Base-by-base conservation (phyloP, 164 flowering plant genomes). In the Vitis cinerea region DNA sequence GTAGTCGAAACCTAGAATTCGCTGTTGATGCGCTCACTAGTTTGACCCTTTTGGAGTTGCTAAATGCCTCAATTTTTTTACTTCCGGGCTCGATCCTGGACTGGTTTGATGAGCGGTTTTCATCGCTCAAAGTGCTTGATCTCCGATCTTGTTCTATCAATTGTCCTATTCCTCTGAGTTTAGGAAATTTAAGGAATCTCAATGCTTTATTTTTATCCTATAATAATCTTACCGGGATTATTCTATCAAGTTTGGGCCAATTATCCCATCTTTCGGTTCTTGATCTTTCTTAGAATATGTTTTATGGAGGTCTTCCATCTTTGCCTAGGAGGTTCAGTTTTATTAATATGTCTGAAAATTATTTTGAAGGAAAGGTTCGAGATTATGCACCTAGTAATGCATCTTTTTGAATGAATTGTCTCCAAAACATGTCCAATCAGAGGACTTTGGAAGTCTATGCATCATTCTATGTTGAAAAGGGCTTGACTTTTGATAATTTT, bases 401-500 rank as follows among this genome's bases (percentile, higher is more conserved):
- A 62, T 78, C 86, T 61, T 76, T 93, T 53, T 61, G 9, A 8
- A 58, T 52, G 9, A 96, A 96, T 71, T 93, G 98, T 79, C 94
- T 96, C 58, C 88, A 71, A 72, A 75, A 75, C 66, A 60, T 79
- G 54, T 8, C 84, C 4, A 77, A 77, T 60, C 99, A 94, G 85
- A 88, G 83, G 81, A 83, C 71, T 64, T 65, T 66, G 57, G 55
- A 64, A 8, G 87, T 83, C 0, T 94, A 97, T 74, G 27, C 67
- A 52, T 78, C 80, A 13, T 94, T 94, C 68, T 94, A 94, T 78
- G 53, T 81, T 4, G 76, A 63, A 2, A 85, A 75, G 61, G 89
- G 88, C 30, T 60, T 88, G 69, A 62, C 13, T 65, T 92, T 94
- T 78, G 97, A 85, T 76, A 84, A 87, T 70, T 87, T 88, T 80